phyloP scores from a whole-genome alignment of 1,284 basidiomycete genomes.

The Ustilago tritici region DNA sequence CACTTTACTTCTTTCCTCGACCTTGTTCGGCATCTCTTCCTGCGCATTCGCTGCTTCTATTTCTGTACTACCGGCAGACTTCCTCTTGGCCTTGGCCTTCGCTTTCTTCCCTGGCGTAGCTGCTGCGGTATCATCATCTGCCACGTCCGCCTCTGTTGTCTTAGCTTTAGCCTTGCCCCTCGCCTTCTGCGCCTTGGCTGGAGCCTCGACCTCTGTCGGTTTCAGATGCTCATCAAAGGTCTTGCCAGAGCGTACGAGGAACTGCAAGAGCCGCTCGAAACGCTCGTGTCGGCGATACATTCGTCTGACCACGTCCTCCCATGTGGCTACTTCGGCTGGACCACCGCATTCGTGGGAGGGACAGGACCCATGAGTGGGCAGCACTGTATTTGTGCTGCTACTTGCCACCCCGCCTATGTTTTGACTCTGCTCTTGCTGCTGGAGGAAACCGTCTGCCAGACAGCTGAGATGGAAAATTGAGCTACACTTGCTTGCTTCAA shows the following conservation, averaged over 20 bases:
- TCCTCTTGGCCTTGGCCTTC: conserved; percentile 19
- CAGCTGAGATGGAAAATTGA: conserved; percentile 79
- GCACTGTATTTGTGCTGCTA: conserved; percentile 26
- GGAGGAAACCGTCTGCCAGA: conserved; percentile 76
- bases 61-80: background rate
- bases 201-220: background rate
- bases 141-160: background rate
- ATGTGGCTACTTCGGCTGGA: conserved; percentile 9
- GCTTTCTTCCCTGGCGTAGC: background rate
- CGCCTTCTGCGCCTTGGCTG: conserved; percentile 7
- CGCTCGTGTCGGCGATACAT: conserved; percentile 53
- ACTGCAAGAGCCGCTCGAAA: conserved; percentile 32
- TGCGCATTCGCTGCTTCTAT: background rate
- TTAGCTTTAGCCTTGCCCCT: conserved; percentile 7
- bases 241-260: conserved; percentile 25
- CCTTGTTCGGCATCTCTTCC: conserved; percentile 9
- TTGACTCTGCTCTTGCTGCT: conserved; percentile 15
- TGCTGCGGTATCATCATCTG: background rate
- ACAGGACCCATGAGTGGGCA: conserved; percentile 53
- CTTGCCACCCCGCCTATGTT: background rate
- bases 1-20: background rate
- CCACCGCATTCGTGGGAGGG: conserved; percentile 17
- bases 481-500: conserved; percentile 70
- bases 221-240: conserved; percentile 23
- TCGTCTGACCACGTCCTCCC: conserved; percentile 54